These are phyloP conservation scores for Chlorella variabilis DNA, from an alignment of 163 green algal genomes.

Conservation along the genomic window DNA sequence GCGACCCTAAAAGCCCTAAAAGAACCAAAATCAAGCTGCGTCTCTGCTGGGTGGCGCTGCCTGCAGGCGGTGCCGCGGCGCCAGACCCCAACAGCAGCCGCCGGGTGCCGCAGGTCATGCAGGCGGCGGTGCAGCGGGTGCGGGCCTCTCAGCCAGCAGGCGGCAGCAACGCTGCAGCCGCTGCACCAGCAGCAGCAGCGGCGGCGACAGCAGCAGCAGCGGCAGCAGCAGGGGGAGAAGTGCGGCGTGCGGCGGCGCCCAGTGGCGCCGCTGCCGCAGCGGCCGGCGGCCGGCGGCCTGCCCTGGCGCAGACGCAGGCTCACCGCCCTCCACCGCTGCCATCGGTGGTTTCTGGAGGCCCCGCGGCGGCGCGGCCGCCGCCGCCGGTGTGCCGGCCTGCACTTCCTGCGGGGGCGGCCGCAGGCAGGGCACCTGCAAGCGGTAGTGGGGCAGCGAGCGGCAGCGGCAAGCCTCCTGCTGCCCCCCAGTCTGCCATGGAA, in stretches of 20 bases:
- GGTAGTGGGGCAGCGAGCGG: no score
- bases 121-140: background rate
- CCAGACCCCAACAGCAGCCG: background rate
- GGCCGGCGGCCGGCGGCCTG: background rate
- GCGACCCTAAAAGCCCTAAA: no score
- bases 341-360: slow-evolving; percentile 3
- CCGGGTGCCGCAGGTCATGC: background rate
- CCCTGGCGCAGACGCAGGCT: background rate
- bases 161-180: background rate
- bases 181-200: background rate
- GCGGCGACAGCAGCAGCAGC: background rate
- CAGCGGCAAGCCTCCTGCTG: slow-evolving; percentile 5
- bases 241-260: no score
- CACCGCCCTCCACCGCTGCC: background rate
- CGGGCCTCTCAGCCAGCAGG: background rate
- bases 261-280: no score
- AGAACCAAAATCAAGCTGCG: no score
- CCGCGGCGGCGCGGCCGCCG: background rate
- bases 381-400: background rate
- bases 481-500: slow-evolving; percentile 47
- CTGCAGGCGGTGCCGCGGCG: slow-evolving; percentile 1
- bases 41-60: background rate
- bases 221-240: no score
- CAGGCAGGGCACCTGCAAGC: background rate
- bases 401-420: background rate